Base-by-base conservation (phyloP, 352 stramenopile genomes). In the Discostella stelligera region DNA sequence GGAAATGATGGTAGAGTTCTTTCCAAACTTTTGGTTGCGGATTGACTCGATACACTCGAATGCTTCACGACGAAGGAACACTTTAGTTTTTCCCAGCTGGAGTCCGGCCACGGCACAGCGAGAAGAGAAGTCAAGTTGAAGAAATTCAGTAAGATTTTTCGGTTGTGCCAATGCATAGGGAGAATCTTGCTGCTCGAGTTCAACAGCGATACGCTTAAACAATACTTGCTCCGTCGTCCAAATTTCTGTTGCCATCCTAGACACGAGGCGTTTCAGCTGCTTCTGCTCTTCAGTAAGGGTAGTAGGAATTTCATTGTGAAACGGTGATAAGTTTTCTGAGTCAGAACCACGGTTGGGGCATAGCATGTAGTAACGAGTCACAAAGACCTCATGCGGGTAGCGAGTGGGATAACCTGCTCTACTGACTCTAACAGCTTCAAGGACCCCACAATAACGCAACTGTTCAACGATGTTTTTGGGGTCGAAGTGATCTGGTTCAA, bases 331-430 rank as follows among this genome's bases (percentile, higher is more conserved):
- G 41, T 84, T 85, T 25, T 81, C 81, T 44, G 69, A 66, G 23
- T 82, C 70, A 48, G 23, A 71, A 13, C 77, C 55, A 21, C 73
- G 68, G 56, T 77, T 48, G 20, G 61, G 60, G 48, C 79, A 79
- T 39, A 86, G 56, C 66, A 80, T 79, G 61, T 75, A 74, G 27
- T 79, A 79, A 8, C 71, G 71, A 62, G 71, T 66, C 48, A 79
- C 39, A 27, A 79, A 79, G 8, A 93, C 93, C 10, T 93, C 90
- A 80, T 98, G 95, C 3, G 92, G 80, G 30, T 98, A 95, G 11
- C 96, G 95, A 11, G 97, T 96, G 21, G 96, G 96, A 82, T 98
- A 99, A 0, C 96, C 97, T 58, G 96, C 94, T 62, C 96, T 94
- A 23, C 94, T 95, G 41, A 99, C 98, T 8, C 95, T 90, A 10